Evolutionary conservation across 768 basidiomycete species (phyloP).

Genomic region (Lactarius akahatsu): DNA sequence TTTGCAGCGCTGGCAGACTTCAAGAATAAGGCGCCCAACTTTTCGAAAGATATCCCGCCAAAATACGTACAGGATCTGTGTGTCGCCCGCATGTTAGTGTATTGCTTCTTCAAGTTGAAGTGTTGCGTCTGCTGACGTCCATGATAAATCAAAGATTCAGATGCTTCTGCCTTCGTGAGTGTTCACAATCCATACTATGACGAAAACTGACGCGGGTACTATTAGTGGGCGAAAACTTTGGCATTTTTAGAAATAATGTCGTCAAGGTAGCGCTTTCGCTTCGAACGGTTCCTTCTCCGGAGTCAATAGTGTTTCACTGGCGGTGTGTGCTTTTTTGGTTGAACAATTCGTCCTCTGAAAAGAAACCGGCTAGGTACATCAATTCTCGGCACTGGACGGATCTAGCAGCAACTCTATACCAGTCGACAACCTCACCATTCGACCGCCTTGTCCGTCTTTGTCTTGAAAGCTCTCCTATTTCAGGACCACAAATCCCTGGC

Average conservation of each 20-base stretch:
- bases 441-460: constrained; percentile 17
- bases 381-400: not conserved
- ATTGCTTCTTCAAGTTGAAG: not conserved
- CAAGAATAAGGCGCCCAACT: not conserved
- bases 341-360: not conserved
- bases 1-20: not conserved
- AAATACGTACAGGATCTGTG: constrained; percentile 14
- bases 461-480: not conserved
- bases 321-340: not conserved
- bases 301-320: constrained; percentile 12
- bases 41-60: constrained; percentile 6
- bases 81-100: constrained; percentile 19
- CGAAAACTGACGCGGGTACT: not conserved
- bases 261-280: constrained; percentile 6
- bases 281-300: not conserved
- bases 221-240: constrained; percentile 18
- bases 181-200: not conserved
- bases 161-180: constrained; percentile 22
- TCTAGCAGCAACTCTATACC: constrained; percentile 9
- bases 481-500: not conserved
- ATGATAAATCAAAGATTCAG: constrained; percentile 12
- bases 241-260: not conserved
- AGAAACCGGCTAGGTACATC: constrained; percentile 11
- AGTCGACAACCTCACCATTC: constrained; percentile 7
- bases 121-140: not conserved